Base-by-base conservation (phyloP, 129 eudicot species). In the Artemisia argyi region DNA sequence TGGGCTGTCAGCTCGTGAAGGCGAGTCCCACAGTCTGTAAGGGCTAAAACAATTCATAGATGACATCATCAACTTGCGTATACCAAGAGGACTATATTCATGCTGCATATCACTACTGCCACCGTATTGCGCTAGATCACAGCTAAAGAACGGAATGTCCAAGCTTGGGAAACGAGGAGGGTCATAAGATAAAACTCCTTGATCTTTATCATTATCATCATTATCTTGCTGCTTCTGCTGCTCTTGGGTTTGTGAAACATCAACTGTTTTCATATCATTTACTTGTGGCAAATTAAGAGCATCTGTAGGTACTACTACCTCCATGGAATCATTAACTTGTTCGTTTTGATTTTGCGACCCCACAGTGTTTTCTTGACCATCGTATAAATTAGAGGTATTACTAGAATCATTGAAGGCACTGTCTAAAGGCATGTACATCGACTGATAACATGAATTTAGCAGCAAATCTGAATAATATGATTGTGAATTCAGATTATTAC, bases 101-200 rank as follows among this genome's bases (percentile, higher is more conserved):
- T 82, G 96, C 67, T 83, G 92, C 81, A 77, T 75, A 67, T 94
- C 99, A n/a, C 66, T 73, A 51, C 66, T 73, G 47, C 87, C 86
- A 52, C 91, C 90, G 19, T 87, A 81, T 69, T 84, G 98, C 60
- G 79, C 81, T 60, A 94, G 82, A 86, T 94, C 99, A 78, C 99
- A 94, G 78, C 96, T 85, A 24, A 90, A 86, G 55, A 94, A 94
- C 11, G 99, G 99, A n/a, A 94, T 74, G 61, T 94, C 99, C 78
- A 90, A 74, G 73, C 91, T 86, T n/a, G 99, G 99, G 75, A 90
- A 90, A 32, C 99, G 86, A 64, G 99, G 99, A 7, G 99, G 97
- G 61, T 94, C 97, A 68, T 88, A 94, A 66, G 80, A 90, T 67
- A 94, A 71, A 66, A 83, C 79, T 77, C 99, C 91, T 3, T 83